Percentiles rank a stretch among this genome's conserved stretches.
phyloP scores from a whole-genome alignment of 495 filamentous ascomycete species.

The Talaromyces stipitatus region DNA sequence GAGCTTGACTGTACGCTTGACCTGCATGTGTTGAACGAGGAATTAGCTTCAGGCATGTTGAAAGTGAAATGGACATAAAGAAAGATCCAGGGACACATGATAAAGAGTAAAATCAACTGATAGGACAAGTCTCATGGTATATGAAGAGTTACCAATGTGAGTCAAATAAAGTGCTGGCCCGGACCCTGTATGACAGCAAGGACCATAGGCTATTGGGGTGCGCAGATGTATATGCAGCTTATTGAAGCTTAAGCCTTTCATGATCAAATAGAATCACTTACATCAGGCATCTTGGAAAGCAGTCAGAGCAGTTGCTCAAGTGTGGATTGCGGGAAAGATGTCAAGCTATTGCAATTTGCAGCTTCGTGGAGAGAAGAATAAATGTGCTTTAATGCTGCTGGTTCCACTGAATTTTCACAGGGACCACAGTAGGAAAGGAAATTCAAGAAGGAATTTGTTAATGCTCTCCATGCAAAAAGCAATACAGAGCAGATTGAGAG shows the following conservation, averaged over 20 bases:
- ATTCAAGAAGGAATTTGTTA: background rate
- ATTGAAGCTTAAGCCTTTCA: background rate
- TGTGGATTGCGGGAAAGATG: background rate
- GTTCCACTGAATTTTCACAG: background rate
- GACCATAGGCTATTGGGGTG: background rate
- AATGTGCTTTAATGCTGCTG: background rate
- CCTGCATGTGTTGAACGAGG: conserved; percentile 33
- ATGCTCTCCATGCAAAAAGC: background rate
- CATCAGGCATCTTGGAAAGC: conserved; percentile 35
- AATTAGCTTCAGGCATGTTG: background rate
- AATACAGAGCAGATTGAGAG: background rate
- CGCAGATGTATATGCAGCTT: background rate
- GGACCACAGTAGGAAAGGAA: background rate
- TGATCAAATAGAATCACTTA: conserved; percentile 19
- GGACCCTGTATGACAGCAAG: background rate
- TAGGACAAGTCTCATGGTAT: background rate
- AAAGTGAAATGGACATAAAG: background rate
- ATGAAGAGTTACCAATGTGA: background rate
- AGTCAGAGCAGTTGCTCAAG: background rate
- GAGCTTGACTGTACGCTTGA: conserved; percentile 84
- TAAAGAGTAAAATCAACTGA: background rate
- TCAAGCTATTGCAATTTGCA: background rate
- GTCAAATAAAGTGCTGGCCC: background rate
- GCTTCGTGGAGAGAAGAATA: background rate
- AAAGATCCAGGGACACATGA: background rate